phyloP scores from a whole-genome alignment of 331 rosid species.

The Quercus phellos region DNA sequence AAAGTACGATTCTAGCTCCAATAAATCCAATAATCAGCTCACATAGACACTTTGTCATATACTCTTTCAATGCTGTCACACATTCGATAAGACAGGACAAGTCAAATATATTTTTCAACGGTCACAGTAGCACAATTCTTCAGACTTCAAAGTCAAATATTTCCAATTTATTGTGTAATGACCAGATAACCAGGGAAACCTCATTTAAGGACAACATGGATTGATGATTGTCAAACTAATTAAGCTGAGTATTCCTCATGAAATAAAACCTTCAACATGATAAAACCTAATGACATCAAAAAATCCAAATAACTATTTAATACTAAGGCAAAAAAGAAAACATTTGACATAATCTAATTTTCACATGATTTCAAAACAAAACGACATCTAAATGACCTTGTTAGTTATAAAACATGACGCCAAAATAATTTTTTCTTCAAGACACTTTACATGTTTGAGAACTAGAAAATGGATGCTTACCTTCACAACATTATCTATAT shows the following conservation, averaged over 20 bases:
- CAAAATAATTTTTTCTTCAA: too few species aligned
- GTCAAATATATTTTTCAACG: neutral
- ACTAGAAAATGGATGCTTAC: conserved; percentile 27
- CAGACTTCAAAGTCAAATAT: neutral
- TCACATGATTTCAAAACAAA: too few species aligned
- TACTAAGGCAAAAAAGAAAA: too few species aligned
- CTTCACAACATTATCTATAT: conserved; percentile 67
- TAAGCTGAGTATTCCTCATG: neutral
- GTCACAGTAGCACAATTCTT: neutral
- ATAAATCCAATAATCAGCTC: neutral
- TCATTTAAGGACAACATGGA: neutral
- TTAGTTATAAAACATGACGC: too few species aligned
- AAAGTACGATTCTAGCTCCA: neutral
- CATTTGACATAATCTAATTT: too few species aligned
- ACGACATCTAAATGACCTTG: too few species aligned
- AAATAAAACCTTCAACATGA: too few species aligned
- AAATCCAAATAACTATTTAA: too few species aligned
- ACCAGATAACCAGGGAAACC: neutral
- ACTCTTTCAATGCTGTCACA: neutral
- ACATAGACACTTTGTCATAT: neutral
- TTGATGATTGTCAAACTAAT: neutral
- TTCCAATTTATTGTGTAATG: neutral
- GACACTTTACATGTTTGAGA: neutral
- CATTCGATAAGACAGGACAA: neutral
- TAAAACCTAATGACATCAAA: too few species aligned